Conservation (phyloP, 805 yeast species). For the Candida tibetensis region DNA sequence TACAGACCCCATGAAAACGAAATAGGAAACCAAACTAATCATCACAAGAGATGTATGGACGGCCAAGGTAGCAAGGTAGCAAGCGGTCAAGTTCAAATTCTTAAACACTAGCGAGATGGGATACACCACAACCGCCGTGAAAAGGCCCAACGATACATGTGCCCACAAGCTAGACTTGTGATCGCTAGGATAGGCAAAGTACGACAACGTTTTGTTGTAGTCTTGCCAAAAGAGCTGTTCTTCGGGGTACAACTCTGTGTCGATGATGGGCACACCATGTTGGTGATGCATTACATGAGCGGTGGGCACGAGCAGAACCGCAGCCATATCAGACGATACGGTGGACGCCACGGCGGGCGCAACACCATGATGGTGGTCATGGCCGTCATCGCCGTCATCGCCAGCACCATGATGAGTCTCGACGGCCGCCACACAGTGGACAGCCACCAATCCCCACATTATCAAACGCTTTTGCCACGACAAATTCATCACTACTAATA, state of each 20-base stretch:
- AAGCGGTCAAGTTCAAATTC: slow-evolving; percentile 47
- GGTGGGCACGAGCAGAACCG: slow-evolving; percentile 3
- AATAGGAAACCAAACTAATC: slow-evolving; percentile 52
- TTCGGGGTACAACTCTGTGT: slow-evolving; percentile 63
- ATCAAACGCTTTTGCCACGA: too few relatives aligned
- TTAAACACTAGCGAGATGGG: slow-evolving; percentile 69
- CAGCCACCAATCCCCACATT: too few relatives aligned
- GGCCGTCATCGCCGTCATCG: background rate
- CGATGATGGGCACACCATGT: slow-evolving; percentile 76
- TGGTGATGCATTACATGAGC: slow-evolving; percentile 40
- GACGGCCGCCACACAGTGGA: too few relatives aligned
- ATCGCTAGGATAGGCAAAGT: slow-evolving; percentile 52
- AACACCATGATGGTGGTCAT: background rate
- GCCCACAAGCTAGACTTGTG: slow-evolving; percentile 49
- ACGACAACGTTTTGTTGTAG: slow-evolving; percentile 71
- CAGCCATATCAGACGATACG: background rate
- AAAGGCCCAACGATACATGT: slow-evolving; percentile 49
- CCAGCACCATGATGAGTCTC: too few relatives aligned
- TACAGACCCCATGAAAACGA: slow-evolving; percentile 56
- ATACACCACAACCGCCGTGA: slow-evolving; percentile 53
- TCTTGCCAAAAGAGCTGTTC: slow-evolving; percentile 75
- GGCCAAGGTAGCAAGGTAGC: slow-evolving; percentile 17
- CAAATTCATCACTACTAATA: too few relatives aligned
- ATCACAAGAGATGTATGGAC: slow-evolving; percentile 46
- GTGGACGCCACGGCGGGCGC: background rate